Percentiles rank a stretch among this genome's conserved stretches.
phyloP scores from a whole-genome alignment of 2,329 filamentous ascomycete species.

The Fusarium piperis region DNA sequence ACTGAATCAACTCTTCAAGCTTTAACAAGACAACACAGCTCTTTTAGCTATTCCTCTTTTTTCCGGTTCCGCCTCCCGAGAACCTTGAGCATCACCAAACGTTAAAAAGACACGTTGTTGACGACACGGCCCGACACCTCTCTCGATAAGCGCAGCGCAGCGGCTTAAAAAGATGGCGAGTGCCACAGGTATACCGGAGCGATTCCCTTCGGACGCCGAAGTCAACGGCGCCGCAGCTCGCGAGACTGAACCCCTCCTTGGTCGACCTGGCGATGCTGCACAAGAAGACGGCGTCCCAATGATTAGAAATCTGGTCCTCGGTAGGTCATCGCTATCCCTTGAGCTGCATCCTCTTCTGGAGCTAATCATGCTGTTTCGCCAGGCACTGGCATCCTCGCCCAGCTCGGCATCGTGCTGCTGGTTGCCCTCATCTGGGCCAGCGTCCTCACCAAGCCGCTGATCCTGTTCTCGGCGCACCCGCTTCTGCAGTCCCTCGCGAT shows the following conservation, averaged over 20 bases:
- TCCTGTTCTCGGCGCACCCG: slow-evolving; percentile 90
- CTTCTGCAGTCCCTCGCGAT: slow-evolving; percentile 75
- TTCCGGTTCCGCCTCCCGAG: neutral
- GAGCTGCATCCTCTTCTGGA: neutral
- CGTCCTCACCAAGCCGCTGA: slow-evolving; percentile 75
- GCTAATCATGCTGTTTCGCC: slow-evolving; percentile 10
- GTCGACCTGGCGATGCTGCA: slow-evolving; percentile 74
- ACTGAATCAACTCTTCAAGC: neutral
- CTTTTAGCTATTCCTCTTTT: neutral
- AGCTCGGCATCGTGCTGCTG: slow-evolving; percentile 81
- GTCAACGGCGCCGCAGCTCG: slow-evolving; percentile 39
- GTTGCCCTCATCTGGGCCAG: slow-evolving; percentile 79
- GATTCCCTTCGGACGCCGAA: slow-evolving; percentile 41
- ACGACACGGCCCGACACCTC: neutral
- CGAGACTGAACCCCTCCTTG: slow-evolving; percentile 58
- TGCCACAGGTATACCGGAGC: slow-evolving; percentile 71
- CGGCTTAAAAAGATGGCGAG: slow-evolving; percentile 66
- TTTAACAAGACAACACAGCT: neutral
- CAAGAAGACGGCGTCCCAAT: slow-evolving; percentile 73
- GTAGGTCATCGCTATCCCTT: slow-evolving; percentile 56
- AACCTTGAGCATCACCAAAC: neutral
- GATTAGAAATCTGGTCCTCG: slow-evolving; percentile 76
- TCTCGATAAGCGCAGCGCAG: neutral
- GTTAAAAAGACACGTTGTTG: neutral
- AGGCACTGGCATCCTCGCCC: slow-evolving; percentile 86